These are phyloP conservation scores for Erysiphe pulchra DNA, from an alignment of 2,329 filamentous ascomycete species.

Conservation along the genomic window DNA sequence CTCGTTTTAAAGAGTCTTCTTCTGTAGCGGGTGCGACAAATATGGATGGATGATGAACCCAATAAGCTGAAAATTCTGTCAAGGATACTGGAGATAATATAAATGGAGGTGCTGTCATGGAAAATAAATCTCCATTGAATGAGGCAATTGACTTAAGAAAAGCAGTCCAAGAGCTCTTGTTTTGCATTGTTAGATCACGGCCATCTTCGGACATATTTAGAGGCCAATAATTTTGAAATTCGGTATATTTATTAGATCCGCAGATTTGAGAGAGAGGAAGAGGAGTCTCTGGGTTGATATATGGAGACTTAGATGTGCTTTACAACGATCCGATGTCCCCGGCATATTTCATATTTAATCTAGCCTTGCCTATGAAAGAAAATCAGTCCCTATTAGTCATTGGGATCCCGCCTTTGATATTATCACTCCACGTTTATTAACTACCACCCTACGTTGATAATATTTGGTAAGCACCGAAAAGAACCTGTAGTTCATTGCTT, in stretches of 20 bases:
- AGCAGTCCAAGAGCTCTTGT: constrained; percentile 12
- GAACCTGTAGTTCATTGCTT: too few relatives aligned
- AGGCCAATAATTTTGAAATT: not conserved
- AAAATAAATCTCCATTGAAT: constrained; percentile 61
- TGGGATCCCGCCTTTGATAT: too few relatives aligned
- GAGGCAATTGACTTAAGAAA: constrained; percentile 39
- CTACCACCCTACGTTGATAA: too few relatives aligned
- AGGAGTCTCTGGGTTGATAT: too few relatives aligned
- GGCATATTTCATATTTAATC: too few relatives aligned
- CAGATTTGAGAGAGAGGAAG: not conserved
- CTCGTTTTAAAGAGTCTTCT: constrained; percentile 54
- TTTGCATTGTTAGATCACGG: constrained; percentile 10
- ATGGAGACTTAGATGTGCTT: too few relatives aligned
- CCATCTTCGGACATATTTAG: constrained; percentile 11
- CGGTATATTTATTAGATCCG: not conserved
- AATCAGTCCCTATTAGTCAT: too few relatives aligned
- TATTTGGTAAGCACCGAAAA: too few relatives aligned
- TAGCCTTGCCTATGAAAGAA: too few relatives aligned
- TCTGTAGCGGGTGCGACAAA: constrained; percentile 66
- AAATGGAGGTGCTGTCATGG: constrained; percentile 58
- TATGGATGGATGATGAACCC: constrained; percentile 52
- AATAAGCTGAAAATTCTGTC: constrained; percentile 61
- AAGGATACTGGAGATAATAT: constrained; percentile 57
- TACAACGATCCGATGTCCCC: too few relatives aligned
- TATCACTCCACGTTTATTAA: too few relatives aligned